A percentile compares a stretch with the other conserved stretches of the same genome.
These are phyloP conservation scores for Chlamydomonas reinhardtii DNA, from an alignment of 163 green algal species.

Conservation along the genomic window DNA sequence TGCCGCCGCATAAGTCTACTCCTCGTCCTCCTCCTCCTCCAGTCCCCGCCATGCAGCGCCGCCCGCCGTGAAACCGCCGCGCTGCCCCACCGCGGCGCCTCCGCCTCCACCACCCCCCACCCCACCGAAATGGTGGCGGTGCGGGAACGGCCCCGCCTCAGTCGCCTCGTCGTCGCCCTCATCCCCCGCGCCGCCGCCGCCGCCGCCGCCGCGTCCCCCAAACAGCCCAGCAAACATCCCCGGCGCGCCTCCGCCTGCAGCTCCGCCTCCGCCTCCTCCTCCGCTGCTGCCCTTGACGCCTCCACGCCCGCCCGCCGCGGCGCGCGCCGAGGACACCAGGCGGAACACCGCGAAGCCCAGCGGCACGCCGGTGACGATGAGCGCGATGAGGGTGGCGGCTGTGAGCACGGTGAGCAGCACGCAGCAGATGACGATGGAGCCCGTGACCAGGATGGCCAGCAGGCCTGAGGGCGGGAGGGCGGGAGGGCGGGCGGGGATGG, in stretches of 20 bases:
- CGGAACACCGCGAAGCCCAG: conserved; percentile 44
- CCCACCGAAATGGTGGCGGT: no score
- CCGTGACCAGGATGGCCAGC: conserved; percentile 51
- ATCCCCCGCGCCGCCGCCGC: no score
- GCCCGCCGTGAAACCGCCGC: no score
- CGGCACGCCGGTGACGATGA: conserved; percentile 53
- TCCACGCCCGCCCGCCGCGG: background rate
- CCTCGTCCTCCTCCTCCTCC: no score
- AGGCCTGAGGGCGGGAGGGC: conserved; percentile 4
- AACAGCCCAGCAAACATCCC: conserved; percentile 13
- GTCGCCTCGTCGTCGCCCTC: no score
- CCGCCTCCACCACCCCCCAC: no score
- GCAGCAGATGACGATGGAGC: conserved; percentile 36
- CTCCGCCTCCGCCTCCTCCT: background rate
- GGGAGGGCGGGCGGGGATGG: background rate
- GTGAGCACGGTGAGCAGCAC: conserved; percentile 46
- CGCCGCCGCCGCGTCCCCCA: background rate
- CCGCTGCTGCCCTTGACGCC: background rate
- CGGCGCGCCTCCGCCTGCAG: background rate
- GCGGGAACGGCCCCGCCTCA: no score
- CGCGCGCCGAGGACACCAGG: background rate
- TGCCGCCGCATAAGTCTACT: no score
- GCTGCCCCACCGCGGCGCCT: no score
- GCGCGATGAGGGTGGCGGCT: conserved; percentile 35
- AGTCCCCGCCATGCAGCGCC: no score